Conservation (phyloP, 208 protist genomes). For the Polymyxa betae region DNA sequence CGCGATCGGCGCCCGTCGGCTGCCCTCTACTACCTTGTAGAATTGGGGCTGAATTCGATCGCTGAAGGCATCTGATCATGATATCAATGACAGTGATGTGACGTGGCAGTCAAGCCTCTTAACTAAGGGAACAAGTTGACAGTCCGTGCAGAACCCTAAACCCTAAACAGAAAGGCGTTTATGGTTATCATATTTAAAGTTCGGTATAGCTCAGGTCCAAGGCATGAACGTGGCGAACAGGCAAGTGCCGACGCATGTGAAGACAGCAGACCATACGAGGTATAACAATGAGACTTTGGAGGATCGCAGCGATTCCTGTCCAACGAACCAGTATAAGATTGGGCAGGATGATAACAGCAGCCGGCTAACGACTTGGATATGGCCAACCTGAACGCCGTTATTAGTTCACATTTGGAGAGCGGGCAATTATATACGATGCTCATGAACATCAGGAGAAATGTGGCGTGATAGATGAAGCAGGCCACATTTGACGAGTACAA, state of each 20-base stretch:
- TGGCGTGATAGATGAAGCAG: conserved; percentile 18
- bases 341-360: conserved; percentile 19
- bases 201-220: too few species aligned
- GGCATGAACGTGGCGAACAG: conserved; percentile 11
- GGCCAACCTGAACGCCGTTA: not conserved
- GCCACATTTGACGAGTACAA: not conserved
- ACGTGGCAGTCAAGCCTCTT: too few species aligned
- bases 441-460: not conserved
- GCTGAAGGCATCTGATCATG: too few species aligned
- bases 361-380: conserved; percentile 16
- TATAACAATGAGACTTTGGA: not conserved
- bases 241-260: conserved; percentile 19
- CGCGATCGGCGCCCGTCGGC: not conserved
- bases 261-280: not conserved
- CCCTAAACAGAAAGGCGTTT: too few species aligned
- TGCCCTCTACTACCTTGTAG: not conserved
- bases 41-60: not conserved
- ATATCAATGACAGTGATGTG: too few species aligned
- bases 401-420: not conserved
- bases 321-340: conserved; percentile 29
- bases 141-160: too few species aligned
- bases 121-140: too few species aligned
- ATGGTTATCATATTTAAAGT: too few species aligned
- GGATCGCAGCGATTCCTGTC: too few species aligned
- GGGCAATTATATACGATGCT: not conserved